Percentiles rank a stretch among this genome's conserved stretches.
Evolutionary conservation across 225 moss, liverwort and hornwort genomes (phyloP).

Genomic region (Pleurozium schreberi): DNA sequence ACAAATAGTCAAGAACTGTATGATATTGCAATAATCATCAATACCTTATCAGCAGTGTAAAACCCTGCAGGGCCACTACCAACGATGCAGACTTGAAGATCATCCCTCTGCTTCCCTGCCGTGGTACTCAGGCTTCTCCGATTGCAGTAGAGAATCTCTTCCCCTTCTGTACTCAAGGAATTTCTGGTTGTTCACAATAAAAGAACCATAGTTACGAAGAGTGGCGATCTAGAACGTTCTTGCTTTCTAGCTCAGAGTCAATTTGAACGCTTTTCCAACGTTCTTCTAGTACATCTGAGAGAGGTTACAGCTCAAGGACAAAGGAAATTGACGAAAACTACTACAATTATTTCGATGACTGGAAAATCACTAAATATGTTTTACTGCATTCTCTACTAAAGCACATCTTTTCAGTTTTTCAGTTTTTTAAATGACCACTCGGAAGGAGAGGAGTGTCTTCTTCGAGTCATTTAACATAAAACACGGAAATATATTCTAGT

Average conservation of each 20-base stretch:
- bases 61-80: slow-evolving; percentile 97
- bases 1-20: background rate
- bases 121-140: slow-evolving; percentile 1
- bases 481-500: background rate
- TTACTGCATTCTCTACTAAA: background rate
- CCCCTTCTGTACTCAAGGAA: background rate
- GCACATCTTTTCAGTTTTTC: background rate
- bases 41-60: slow-evolving; percentile 95
- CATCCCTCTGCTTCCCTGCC: slow-evolving; percentile 7
- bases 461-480: background rate
- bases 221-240: background rate
- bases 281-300: background rate
- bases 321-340: background rate
- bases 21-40: background rate
- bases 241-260: background rate
- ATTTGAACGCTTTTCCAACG: background rate
- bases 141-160: background rate
- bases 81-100: slow-evolving; percentile 73
- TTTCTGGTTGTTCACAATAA: slow-evolving; percentile 1
- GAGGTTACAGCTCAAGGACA: background rate
- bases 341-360: background rate
- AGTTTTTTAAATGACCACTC: background rate
- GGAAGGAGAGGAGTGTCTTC: background rate
- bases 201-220: background rate
- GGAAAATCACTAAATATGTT: background rate